Conservation (phyloP, 2,329 filamentous ascomycete genomes). For the Fusarium sp. region DNA sequence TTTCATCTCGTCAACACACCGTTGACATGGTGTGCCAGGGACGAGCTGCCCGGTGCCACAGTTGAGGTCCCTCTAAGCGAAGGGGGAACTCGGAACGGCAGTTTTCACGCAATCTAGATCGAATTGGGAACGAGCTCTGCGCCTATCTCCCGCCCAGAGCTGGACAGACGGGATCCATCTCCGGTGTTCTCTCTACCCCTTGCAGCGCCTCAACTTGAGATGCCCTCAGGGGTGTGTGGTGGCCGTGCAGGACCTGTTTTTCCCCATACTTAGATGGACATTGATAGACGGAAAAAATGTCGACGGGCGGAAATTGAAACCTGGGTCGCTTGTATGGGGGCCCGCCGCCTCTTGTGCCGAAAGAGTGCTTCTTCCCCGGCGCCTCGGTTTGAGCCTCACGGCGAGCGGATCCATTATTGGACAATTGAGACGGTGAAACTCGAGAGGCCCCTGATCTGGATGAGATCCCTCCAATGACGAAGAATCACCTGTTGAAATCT, state of each 20-base stretch:
- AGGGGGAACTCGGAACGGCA: background rate
- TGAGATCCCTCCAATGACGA: constrained; percentile 35
- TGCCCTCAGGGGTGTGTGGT: background rate
- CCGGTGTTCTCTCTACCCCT: background rate
- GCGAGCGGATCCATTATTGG: constrained; percentile 25
- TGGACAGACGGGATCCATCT: background rate
- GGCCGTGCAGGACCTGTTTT: background rate
- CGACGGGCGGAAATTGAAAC: constrained; percentile 29
- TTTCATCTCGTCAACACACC: constrained; percentile 14
- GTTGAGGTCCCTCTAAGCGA: background rate
- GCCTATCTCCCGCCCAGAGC: constrained; percentile 8
- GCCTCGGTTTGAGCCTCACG: constrained; percentile 39
- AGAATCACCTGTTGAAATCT: constrained; percentile 24
- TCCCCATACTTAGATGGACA: constrained; percentile 23
- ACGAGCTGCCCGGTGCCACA: background rate
- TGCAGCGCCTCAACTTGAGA: constrained; percentile 15
- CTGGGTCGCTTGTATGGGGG: background rate
- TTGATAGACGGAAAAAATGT: constrained; percentile 41
- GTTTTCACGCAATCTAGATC: constrained; percentile 31
- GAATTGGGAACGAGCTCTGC: constrained; percentile 10
- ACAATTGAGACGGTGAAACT: constrained; percentile 28
- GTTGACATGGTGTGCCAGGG: constrained; percentile 5
- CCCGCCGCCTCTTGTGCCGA: background rate
- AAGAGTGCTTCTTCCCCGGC: background rate
- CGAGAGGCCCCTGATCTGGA: constrained; percentile 2